Percentiles rank a stretch among this genome's conserved stretches.
These are phyloP conservation scores for Nematocida displodere DNA, from an alignment of 371 early-diverging fungal species.

Conservation along the genomic window DNA sequence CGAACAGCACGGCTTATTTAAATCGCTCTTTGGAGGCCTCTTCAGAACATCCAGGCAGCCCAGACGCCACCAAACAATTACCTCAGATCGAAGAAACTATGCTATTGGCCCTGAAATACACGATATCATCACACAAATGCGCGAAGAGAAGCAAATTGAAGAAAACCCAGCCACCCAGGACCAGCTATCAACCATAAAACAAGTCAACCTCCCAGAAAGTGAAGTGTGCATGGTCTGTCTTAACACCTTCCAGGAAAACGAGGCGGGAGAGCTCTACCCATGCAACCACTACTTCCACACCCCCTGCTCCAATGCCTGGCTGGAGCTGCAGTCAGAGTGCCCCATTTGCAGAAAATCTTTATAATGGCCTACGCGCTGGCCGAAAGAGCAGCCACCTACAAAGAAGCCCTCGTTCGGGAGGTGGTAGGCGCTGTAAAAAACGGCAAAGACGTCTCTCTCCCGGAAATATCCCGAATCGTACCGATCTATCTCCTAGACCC, in stretches of 20 bases:
- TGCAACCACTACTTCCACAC: slow-evolving; percentile 27
- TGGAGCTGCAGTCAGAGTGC: slow-evolving; percentile 49
- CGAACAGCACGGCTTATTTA: no score
- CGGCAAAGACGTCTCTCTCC: no score
- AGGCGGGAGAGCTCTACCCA: slow-evolving; percentile 4
- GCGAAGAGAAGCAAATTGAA: slow-evolving; percentile 31
- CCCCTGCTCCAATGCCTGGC: slow-evolving; percentile 45
- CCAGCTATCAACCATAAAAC: neutral
- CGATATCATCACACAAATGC: slow-evolving; percentile 36
- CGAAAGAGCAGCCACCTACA: no score
- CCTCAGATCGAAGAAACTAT: slow-evolving; percentile 46
- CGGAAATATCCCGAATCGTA: no score
- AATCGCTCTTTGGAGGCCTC: neutral
- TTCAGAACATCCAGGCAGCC: neutral
- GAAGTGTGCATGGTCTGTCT: slow-evolving; percentile 44
- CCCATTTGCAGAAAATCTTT: slow-evolving; percentile 42
- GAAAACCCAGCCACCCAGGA: slow-evolving; percentile 46
- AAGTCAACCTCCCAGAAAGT: neutral
- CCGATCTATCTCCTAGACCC: no score
- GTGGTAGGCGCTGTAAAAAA: no score
- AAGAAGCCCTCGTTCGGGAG: no score
- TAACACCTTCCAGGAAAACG: neutral
- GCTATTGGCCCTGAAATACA: slow-evolving; percentile 47
- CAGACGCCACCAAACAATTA: neutral
- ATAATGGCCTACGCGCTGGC: neutral